Evolutionary conservation across 495 filamentous ascomycete genomes (phyloP), one percentile per base, ranked within the genome.

Genomic region (Pyrenopolyporus hunteri): DNA sequence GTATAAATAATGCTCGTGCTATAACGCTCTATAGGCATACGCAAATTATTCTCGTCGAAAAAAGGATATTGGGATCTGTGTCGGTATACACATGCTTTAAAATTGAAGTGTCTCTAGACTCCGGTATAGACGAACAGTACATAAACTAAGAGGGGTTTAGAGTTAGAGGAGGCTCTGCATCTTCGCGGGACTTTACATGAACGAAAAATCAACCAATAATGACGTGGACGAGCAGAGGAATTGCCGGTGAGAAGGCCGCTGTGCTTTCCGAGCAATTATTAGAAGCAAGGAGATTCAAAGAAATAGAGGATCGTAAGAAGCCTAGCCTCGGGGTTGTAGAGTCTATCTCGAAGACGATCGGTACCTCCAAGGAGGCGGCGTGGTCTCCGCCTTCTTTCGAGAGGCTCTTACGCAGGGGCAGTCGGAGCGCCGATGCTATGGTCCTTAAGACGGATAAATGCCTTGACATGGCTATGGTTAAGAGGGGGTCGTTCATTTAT

Each of bases 401-500:
- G 6, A 1, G 0, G 4, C 3, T 17, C 11, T 4, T 49, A 6
- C 11, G 29, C 1, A 20, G 31, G 13, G 28, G 14, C 13, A 3
- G 8, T 23, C 23, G 10, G 10, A 44, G n/a, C 10, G 37, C 10
- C 0, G 36, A 50, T 2, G 50, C 43, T 3, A 16, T 55, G 36
- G 20, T 14, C 0, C 22, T 55, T 11, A 33, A 51, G 10, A 55
- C 33, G 8, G 61, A 64, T 2, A 54, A 19, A 5, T 44, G 43
- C 7, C 55, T 64, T 0, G 61, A 64, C 20, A 64, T 64, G 61
- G 49, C 16, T 2, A 26, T 49, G 28, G 33, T 55, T 1, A 47
- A 44, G 36, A 59, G 31, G 16, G 55, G 55, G 4, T 49, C 54
- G 6, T 49, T 59, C 17, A 33, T 59, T 5, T 64, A 36, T 13